Base-by-base conservation (phyloP, 805 yeast genomes). In the Kodamaea fukazawae region DNA sequence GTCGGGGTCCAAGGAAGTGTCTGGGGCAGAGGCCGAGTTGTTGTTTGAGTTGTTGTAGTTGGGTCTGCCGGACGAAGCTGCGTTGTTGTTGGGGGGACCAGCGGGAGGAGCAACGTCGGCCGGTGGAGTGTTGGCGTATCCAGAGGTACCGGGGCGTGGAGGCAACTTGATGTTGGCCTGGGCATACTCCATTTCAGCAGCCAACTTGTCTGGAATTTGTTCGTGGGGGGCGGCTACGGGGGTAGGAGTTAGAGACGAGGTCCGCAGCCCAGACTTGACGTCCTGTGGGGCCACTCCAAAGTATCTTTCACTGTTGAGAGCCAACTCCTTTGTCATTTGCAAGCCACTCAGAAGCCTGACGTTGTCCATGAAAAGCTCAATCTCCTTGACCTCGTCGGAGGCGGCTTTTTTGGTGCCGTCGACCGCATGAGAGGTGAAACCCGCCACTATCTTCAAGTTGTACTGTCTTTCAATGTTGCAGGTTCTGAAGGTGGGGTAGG, bases 391-490 rank as follows among this genome's bases (percentile, higher is more conserved):
- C 17, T 37, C 32, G 13, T n/a, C 17, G 32, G n/a, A 10, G 22
- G 9, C 10, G 14, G 12, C 34, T 20, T 20, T 5, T 8, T 20
- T 20, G 7, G 28, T 13, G 15, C 34, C 13, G 22, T 15, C 29
- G 3, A 36, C 29, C 12, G 40, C 34, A 4, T 23, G 16, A 5
- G 61, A 50, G 2, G 61, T 49, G 14, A 58, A 32, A 6, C 67
- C 69, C 4, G 57, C 64, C 1, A 48, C 46, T 9, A 74, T 50
- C 28, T 50, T 55, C 29, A 76, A 38, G 4, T 50, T 45, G 49
- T 78, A 77, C n/a, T 43, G 47, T 28, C 84, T 63, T 8, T 62
- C 51, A 15, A 82, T 67, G 49, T 79, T 80, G 50, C 86, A 79
- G 4, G 80, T 71, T 17, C 53, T 57, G 54, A 83, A 82, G 13